phyloP scores from a whole-genome alignment of 306 rosid species.

The Quercus agrifolia region DNA sequence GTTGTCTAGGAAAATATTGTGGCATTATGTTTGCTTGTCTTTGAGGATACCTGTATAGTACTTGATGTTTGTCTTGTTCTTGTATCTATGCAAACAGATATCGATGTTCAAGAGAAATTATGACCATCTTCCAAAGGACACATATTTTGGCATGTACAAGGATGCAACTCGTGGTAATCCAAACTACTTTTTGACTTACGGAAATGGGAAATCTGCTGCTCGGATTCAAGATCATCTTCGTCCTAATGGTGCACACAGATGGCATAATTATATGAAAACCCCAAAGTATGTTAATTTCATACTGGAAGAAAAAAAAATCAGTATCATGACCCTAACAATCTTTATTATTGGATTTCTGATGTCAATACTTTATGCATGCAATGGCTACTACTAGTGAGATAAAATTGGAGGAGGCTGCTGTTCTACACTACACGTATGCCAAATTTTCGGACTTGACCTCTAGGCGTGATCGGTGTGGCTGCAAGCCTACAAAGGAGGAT shows the following conservation, averaged over 20 bases:
- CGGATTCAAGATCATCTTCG: constrained; percentile 90
- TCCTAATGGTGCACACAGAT: constrained; percentile 99
- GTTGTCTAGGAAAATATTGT: not conserved
- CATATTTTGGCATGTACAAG: constrained; percentile 91
- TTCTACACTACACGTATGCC: constrained; percentile 91
- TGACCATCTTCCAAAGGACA: constrained; percentile 93
- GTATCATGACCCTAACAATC: not conserved
- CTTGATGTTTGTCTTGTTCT: not conserved
- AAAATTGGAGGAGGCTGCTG: constrained; percentile 97
- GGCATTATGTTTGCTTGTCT: not conserved
- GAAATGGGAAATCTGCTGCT: constrained; percentile 97
- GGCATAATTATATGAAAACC: constrained; percentile 98
- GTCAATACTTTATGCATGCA: constrained; percentile 18
- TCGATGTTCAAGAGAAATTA: constrained; percentile 93
- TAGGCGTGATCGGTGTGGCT: constrained; percentile 92
- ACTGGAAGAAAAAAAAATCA: not conserved
- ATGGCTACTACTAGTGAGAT: constrained; percentile 65
- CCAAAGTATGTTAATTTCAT: constrained; percentile 54
- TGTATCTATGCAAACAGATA: constrained; percentile 44
- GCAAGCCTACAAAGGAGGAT: constrained; percentile 94
- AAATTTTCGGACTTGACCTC: constrained; percentile 93
- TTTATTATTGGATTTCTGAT: constrained; percentile 10
- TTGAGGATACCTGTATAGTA: not conserved
- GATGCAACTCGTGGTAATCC: constrained; percentile 93
- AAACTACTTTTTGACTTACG: constrained; percentile 93